Evolutionary conservation across 108 stramenopile species (phyloP), one percentile per base, ranked within the genome.

Genomic region (Bacterosira constricta): DNA sequence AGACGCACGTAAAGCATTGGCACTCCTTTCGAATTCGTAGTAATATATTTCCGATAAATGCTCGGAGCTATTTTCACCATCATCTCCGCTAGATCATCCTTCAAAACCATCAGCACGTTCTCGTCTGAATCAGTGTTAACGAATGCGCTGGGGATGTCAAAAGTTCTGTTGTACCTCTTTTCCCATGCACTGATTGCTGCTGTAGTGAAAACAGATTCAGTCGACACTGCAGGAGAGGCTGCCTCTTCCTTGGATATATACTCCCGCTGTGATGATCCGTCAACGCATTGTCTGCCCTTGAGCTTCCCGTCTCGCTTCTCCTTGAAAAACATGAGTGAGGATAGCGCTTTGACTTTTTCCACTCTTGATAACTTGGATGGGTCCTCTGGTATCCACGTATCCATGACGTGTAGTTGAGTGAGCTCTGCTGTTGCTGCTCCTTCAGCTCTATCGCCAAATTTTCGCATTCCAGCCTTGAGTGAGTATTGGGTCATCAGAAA

Each of bases 61-160:
- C 23, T 20, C 9, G 63, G 63, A 38, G 68, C 66, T 0, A 57
- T 47, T 12, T 66, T 26, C n/a, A 47, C 38, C 27, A 80, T 57
- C 39, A 80, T 23, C 10, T 67, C 29, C 5, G 46, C 79, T 20
- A 65, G 15, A 17, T 66, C 20, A 2, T 71, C 79, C 9, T 52
- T 41, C 20, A 67, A 18, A 2, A 49, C 49, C 79, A 82, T 21
- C 4, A 44, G 41, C 29, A 76, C 51, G n/a, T 32, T 72, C 6
- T 59, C 47, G n/a, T 75, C 77, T 45, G 64, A 46, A 4, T 79
- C 49, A 2, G 82, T 64, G 30, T 86, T 82, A 11, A 86, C 8
- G 52, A 81, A 83, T 1, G 80, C 76, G n/a, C 68, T 68, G n/a
- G 79, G 80, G 11, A 86, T 34, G 38, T 86, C 85, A 59, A 49